Evolutionary conservation across 331 rosid genomes (phyloP), one percentile per base, ranked within the genome.

Genomic region (Quercus tomentella): DNA sequence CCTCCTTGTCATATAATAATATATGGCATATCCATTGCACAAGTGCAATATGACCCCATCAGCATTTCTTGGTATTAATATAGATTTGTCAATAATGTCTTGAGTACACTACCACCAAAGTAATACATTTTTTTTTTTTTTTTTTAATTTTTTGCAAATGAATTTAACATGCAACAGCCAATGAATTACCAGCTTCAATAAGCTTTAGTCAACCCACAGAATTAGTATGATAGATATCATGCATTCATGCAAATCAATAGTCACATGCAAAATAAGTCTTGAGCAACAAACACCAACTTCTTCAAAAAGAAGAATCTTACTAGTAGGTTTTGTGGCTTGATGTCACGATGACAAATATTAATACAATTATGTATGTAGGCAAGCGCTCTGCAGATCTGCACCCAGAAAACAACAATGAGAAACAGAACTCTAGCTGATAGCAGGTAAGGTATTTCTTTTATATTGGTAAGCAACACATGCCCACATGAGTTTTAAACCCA

Each of bases 381-480:
- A 84, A 93, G 97, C 25, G 97, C 98, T 84, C 98, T 90, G 85
- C 98, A 93, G 56, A 93, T 91, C 98, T 93, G 91, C 83, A 88
- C 63, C 52, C 74, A 86, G 66, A 74, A 20, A 52, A 30, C 11
- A 66, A 70, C n/a, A 20, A 54, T 56, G 65, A 78, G 37, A 78
- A 62, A 72, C 30, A 76, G 71, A 35, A 28, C 7, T 63, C 17
- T 23, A 58, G 66, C 66, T 58, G 1, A 9, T 22, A 30, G 22
- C 70, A 6, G 31, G 30, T 28, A 30, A 2, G 22, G 70, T 4
- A 15, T 63, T 63, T 16, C 2, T 63, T 63, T 12, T 49, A 49
- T 43, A 49, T 12, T 1, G 16, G 16, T 49, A 49, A 35, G 45
- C 45, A 8, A 49, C 54, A 49, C 54, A 45, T 45, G 54, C 54